Percentiles rank a stretch among this genome's conserved stretches.
phyloP scores from a whole-genome alignment of 2,329 filamentous ascomycete species.

The Metarhizium sp. region DNA sequence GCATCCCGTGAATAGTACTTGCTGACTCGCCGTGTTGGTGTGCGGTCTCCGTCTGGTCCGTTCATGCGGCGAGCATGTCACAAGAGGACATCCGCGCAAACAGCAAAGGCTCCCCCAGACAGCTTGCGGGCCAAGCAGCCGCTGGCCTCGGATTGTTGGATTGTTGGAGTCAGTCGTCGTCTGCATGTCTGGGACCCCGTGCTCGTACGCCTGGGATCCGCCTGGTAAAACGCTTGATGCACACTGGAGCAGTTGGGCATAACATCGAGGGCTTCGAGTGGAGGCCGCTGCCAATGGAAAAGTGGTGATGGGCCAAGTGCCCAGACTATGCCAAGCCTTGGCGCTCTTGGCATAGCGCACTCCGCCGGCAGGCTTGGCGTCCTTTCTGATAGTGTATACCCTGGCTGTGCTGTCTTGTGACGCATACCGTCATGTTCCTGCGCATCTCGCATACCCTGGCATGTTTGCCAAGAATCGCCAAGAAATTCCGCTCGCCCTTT shows the following conservation, averaged over 20 bases:
- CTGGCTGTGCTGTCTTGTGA: rapidly evolving
- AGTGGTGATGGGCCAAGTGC: conserved; percentile 20
- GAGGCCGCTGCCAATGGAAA: conserved; percentile 18
- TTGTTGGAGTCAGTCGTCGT: too few relatives aligned
- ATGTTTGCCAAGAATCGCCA: conserved; percentile 23
- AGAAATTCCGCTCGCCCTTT: conserved; percentile 29
- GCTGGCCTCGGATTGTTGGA: too few relatives aligned
- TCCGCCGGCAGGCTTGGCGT: conserved; percentile 17
- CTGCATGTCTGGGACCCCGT: not conserved
- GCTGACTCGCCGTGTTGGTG: too few relatives aligned
- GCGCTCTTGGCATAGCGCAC: conserved; percentile 24
- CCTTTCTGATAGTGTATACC: conserved; percentile 10
- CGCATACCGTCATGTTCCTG: not conserved
- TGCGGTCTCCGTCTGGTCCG: too few relatives aligned
- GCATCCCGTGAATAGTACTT: too few relatives aligned
- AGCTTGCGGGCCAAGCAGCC: too few relatives aligned
- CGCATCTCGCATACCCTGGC: conserved; percentile 10
- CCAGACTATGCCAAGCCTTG: conserved; percentile 30
- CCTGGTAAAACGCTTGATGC: not conserved
- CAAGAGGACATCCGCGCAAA: too few relatives aligned
- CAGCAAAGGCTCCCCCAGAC: too few relatives aligned
- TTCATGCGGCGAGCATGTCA: too few relatives aligned
- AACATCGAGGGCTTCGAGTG: not conserved
- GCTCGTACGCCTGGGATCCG: not conserved
- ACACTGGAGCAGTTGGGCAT: not conserved